A percentile compares a stretch with the other conserved stretches of the same genome.
Evolutionary conservation across 2,329 filamentous ascomycete genomes (phyloP).

Genomic region (Ophiocordyceps camponoti-rufipedis): DNA sequence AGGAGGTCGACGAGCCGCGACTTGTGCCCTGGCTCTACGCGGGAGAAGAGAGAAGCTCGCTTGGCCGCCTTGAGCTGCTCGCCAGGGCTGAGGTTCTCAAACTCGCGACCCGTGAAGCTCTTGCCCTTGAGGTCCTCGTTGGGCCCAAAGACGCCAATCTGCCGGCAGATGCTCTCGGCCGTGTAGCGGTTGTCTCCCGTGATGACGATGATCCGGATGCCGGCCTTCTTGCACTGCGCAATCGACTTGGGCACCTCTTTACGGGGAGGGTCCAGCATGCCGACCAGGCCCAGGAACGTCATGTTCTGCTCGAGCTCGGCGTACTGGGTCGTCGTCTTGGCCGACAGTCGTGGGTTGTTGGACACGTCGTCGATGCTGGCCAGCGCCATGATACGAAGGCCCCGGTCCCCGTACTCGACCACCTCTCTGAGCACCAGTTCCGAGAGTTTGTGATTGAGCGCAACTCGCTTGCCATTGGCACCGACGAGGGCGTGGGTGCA

Average conservation of each 20-base stretch:
- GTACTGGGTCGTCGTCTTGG: slow-evolving; percentile 74
- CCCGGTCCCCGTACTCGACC: slow-evolving; percentile 75
- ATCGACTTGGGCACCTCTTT: slow-evolving; percentile 81
- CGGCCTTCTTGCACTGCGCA: slow-evolving; percentile 73
- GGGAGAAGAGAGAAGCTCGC: slow-evolving; percentile 79
- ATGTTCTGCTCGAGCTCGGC: slow-evolving; percentile 78
- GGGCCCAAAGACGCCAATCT: slow-evolving; percentile 81
- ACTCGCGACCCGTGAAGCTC: slow-evolving; percentile 89
- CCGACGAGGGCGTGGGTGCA: slow-evolving; percentile 73
- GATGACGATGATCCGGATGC: slow-evolving; percentile 93
- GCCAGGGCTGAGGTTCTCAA: slow-evolving; percentile 61
- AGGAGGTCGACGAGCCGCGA: slow-evolving; percentile 94
- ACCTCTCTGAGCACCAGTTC: slow-evolving; percentile 62
- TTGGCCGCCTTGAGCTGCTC: slow-evolving; percentile 76
- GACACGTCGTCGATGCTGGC: slow-evolving; percentile 66
- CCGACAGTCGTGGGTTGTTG: slow-evolving; percentile 51
- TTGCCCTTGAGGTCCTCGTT: slow-evolving; percentile 75
- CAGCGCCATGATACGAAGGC: slow-evolving; percentile 85
- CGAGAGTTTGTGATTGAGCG: slow-evolving; percentile 49
- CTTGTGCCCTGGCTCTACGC: slow-evolving; percentile 91
- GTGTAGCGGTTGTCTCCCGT: slow-evolving; percentile 97
- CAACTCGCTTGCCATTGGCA: slow-evolving; percentile 56
- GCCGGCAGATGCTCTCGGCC: slow-evolving; percentile 90
- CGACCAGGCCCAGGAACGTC: slow-evolving; percentile 83
- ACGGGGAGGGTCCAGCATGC: slow-evolving; percentile 92